Base-by-base conservation (phyloP, 2,329 filamentous ascomycete species). In the Fusarium nematophilum region DNA sequence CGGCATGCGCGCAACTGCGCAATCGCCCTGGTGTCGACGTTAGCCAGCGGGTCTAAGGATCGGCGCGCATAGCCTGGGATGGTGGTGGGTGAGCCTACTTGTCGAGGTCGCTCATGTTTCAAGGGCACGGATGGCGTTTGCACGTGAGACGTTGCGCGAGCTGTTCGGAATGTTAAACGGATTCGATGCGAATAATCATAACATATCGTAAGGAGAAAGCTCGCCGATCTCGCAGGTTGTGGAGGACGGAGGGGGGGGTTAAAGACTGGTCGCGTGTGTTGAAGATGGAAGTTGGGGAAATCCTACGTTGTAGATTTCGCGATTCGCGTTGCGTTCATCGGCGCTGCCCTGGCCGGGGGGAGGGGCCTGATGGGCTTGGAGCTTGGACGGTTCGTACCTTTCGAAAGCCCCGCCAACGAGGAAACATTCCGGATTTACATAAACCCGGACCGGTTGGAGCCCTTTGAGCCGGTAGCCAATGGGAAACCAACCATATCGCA, bases 1-100 rank as follows among this genome's bases (percentile, higher is more conserved):
- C 93, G 91, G 79, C 95, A 99, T 73, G 93, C 91, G 81, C 95
- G 92, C 73, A 99, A 84, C 78, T 97, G 93, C 75, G 92, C 90
- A 73, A 99, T 99, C 56, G 93, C 93, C 79, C 94, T 97, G 53
- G 15, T 46, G 37, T 48, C 15, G 34, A 31, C 4, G 45, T 68
- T 55, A 64, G 62, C 51, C 37, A 31, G 17, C 46, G 23, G 30
- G 17, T 49, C 36, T 39, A 40, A 53, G 29, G 49, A 52, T 38
- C 25, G 49, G 45, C n/a, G 29, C 25, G 48, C 21, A 46, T 42
- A 7, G 27, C 15, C 30, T 23, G 23, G 29, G 23, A 14, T 27
- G 23, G 30, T 13, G 26, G 33, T 18, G n/a, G 25, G 23, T 43
- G 46, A 39, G 49, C 52, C 81, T 67, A 96, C 93, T 87, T 91